Percentiles rank a stretch among this genome's conserved stretches.
These are phyloP conservation scores for Arabidopsis lyrata DNA, from an alignment of 441 rosid species.

Conservation along the genomic window DNA sequence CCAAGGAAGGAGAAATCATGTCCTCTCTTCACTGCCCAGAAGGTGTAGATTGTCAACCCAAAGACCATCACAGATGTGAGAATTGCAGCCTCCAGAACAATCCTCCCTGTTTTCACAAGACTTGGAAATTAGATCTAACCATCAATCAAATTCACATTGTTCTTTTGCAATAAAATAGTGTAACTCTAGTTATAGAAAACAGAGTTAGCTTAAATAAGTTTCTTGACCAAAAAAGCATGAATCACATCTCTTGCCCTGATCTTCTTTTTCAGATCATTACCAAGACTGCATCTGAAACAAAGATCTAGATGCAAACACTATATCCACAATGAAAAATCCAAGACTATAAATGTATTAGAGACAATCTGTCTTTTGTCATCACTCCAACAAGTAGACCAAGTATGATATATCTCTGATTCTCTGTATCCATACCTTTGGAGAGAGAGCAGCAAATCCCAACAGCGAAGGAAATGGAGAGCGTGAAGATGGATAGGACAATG, in stretches of 20 bases:
- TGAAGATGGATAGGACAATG: conserved; percentile 48
- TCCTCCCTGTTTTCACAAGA: conserved; percentile 42
- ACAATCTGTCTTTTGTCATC: not conserved
- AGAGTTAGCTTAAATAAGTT: not conserved
- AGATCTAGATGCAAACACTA: not conserved
- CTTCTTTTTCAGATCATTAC: not conserved
- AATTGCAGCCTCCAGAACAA: conserved; percentile 51
- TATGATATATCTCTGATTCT: conserved; percentile 35
- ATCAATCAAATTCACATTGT: not conserved
- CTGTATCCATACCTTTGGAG: conserved; percentile 42
- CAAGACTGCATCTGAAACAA: not conserved
- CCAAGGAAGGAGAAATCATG: conserved; percentile 56
- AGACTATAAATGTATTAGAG: not conserved
- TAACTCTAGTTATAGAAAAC: not conserved
- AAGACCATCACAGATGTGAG: conserved; percentile 49
- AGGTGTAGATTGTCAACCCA: conserved; percentile 56
- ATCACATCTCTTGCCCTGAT: not conserved
- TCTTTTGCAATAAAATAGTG: not conserved
- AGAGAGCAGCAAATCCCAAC: conserved; percentile 52
- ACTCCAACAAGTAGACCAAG: conserved; percentile 9
- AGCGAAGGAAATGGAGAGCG: conserved; percentile 38
- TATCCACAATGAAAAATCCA: not conserved
- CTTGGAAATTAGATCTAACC: not conserved
- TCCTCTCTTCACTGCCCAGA: conserved; percentile 58
- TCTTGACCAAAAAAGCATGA: not conserved